phyloP scores from a whole-genome alignment of 2,329 filamentous ascomycete genomes.

The Verticillium klebahnii region DNA sequence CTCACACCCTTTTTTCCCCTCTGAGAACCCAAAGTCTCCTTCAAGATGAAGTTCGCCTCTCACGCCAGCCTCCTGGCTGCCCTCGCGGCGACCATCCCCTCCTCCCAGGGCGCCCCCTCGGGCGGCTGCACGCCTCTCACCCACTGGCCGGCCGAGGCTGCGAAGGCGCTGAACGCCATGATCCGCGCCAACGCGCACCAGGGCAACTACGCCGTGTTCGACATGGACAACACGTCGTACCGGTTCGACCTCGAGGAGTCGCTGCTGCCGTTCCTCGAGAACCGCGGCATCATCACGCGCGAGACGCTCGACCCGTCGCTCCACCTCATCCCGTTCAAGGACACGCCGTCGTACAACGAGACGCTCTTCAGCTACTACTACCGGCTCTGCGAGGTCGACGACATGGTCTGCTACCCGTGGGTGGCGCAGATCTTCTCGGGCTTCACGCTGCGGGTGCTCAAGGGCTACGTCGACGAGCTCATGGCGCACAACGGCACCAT shows the following conservation, averaged over 20 bases:
- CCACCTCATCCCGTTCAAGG: slow-evolving; percentile 36
- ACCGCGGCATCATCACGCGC: slow-evolving; percentile 32
- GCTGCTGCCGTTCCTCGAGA: slow-evolving; percentile 36
- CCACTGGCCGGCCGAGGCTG: slow-evolving; percentile 32
- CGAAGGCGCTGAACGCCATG: slow-evolving; percentile 29
- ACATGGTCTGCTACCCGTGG: slow-evolving; percentile 37
- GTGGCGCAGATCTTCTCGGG: slow-evolving; percentile 36
- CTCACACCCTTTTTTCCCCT: not conserved
- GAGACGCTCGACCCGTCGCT: slow-evolving; percentile 33
- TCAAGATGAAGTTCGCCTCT: not conserved
- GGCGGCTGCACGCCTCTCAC: not conserved
- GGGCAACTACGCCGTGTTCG: slow-evolving; percentile 33
- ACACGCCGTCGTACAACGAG: slow-evolving; percentile 31
- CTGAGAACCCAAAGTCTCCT: not conserved
- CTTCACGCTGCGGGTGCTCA: slow-evolving; percentile 37
- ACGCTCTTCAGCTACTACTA: slow-evolving; percentile 40
- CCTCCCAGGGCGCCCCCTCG: not conserved
- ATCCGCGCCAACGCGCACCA: slow-evolving; percentile 31
- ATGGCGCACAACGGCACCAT: slow-evolving; percentile 35
- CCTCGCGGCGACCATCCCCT: not conserved
- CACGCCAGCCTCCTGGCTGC: not conserved
- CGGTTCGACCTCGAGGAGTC: slow-evolving; percentile 38
- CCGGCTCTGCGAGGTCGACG: slow-evolving; percentile 36
- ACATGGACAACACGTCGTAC: slow-evolving; percentile 42
- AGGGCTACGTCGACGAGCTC: slow-evolving; percentile 41